Percentiles rank a stretch among this genome's conserved stretches.
Evolutionary conservation across 2,329 filamentous ascomycete genomes (phyloP).

Genomic region (Thermomyces lanuginosus): DNA sequence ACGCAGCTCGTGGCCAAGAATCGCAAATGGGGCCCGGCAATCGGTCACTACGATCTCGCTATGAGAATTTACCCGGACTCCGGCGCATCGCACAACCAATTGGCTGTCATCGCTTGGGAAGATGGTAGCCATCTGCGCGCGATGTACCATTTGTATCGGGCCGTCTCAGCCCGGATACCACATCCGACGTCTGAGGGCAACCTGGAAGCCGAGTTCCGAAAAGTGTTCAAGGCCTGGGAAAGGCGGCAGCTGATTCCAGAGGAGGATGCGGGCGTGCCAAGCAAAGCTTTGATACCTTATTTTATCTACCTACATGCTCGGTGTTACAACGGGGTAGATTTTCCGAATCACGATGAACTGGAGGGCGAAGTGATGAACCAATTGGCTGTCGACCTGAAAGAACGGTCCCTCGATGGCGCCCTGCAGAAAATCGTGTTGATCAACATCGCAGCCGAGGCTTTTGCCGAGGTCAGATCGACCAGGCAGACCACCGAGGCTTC

Average conservation of each 20-base stretch:
- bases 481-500: conserved; percentile 23
- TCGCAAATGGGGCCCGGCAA: conserved; percentile 60
- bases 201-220: conserved; percentile 62
- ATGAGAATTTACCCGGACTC: conserved; percentile 60
- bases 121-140: conserved; percentile 64
- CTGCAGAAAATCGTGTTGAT: conserved; percentile 68
- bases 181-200: conserved; percentile 61
- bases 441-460: conserved; percentile 70
- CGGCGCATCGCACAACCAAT: conserved; percentile 75
- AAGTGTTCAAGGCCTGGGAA: conserved; percentile 41
- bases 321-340: conserved; percentile 62
- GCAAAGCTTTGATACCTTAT: conserved; percentile 55
- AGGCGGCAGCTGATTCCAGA: conserved; percentile 34
- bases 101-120: conserved; percentile 68
- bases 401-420: conserved; percentile 45
- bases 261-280: conserved; percentile 34
- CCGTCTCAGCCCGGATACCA: conserved; percentile 56
- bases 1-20: conserved; percentile 55
- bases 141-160: conserved; percentile 78
- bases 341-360: conserved; percentile 60
- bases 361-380: conserved; percentile 74
- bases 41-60: conserved; percentile 73
- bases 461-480: conserved; percentile 46
- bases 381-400: conserved; percentile 55
- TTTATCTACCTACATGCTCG: conserved; percentile 75